Conservation (phyloP, 2,329 filamentous ascomycete species). For the Aspergillus sojae region DNA sequence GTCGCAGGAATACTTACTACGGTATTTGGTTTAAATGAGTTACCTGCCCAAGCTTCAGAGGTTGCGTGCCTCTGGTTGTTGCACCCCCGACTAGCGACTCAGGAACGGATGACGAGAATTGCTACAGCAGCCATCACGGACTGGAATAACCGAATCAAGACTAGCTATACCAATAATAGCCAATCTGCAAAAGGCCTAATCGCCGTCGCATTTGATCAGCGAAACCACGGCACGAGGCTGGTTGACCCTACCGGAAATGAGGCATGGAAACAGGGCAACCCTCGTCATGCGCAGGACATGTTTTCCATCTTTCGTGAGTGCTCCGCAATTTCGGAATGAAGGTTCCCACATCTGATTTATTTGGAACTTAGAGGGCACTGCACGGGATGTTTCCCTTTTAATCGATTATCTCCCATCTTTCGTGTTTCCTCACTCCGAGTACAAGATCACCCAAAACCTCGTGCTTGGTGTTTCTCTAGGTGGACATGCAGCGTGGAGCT, state of each 20-base stretch:
- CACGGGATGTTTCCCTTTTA: constrained; percentile 72
- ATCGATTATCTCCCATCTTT: constrained; percentile 80
- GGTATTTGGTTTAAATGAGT: constrained; percentile 78
- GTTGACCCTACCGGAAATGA: constrained; percentile 71
- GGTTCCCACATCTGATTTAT: background rate
- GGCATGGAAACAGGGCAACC: constrained; percentile 78
- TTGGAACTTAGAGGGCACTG: constrained; percentile 59
- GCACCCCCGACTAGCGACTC: constrained; percentile 73
- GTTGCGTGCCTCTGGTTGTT: constrained; percentile 89
- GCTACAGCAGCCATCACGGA: constrained; percentile 69
- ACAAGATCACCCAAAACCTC: constrained; percentile 63
- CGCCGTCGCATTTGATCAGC: constrained; percentile 84
- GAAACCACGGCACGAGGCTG: constrained; percentile 81
- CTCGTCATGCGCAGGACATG: constrained; percentile 88
- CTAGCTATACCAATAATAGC: constrained; percentile 29
- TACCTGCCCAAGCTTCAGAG: constrained; percentile 56
- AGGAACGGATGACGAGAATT: constrained; percentile 74
- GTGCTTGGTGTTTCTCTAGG: constrained; percentile 83
- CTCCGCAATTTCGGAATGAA: background rate
- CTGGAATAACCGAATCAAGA: constrained; percentile 59
- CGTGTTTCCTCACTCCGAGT: constrained; percentile 60
- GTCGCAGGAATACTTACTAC: constrained; percentile 79
- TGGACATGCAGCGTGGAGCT: constrained; percentile 85
- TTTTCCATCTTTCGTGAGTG: constrained; percentile 70
- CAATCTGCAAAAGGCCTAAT: constrained; percentile 63